Percentiles rank a stretch among this genome's conserved stretches.
phyloP scores from a whole-genome alignment of 495 filamentous ascomycete genomes.

The Xylaria grammica region DNA sequence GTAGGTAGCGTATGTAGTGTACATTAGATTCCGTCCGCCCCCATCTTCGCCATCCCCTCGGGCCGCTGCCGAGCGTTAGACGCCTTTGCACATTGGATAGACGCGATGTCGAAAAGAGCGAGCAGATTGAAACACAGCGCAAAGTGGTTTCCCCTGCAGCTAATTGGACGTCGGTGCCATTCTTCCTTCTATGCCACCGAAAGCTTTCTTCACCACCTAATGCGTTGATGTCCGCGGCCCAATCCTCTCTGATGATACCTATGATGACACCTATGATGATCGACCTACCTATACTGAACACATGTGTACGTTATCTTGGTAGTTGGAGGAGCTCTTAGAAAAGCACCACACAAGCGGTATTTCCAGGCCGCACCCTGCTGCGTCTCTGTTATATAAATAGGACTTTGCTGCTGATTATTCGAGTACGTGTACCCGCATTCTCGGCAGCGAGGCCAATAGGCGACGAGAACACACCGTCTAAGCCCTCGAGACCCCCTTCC shows the following conservation, averaged over 20 bases:
- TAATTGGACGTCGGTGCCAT: neutral
- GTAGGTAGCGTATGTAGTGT: too few relatives aligned
- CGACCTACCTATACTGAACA: neutral
- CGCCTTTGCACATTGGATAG: constrained; percentile 17
- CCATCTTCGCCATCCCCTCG: constrained; percentile 20
- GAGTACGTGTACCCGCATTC: constrained; percentile 12
- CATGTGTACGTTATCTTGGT: neutral
- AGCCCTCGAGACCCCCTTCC: constrained; percentile 14
- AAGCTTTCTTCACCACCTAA: neutral
- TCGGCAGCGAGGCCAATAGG: constrained; percentile 12
- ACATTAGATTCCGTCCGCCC: constrained; percentile 5
- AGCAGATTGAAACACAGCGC: constrained; percentile 6
- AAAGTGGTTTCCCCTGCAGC: constrained; percentile 17
- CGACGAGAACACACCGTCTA: constrained; percentile 11
- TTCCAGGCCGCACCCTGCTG: constrained; percentile 14
- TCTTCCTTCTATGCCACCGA: constrained; percentile 10
- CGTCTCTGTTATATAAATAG: constrained; percentile 23
- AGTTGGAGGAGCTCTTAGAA: neutral
- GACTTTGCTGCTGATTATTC: constrained; percentile 14
- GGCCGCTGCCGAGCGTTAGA: constrained; percentile 25
- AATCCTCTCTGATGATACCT: constrained; percentile 18
- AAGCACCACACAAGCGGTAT: constrained; percentile 8
- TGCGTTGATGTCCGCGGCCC: neutral
- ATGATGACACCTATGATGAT: constrained; percentile 9
- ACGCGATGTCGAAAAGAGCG: constrained; percentile 15